Conservation (phyloP, 2,329 filamentous ascomycete species). For the Exophiala calicioides region DNA sequence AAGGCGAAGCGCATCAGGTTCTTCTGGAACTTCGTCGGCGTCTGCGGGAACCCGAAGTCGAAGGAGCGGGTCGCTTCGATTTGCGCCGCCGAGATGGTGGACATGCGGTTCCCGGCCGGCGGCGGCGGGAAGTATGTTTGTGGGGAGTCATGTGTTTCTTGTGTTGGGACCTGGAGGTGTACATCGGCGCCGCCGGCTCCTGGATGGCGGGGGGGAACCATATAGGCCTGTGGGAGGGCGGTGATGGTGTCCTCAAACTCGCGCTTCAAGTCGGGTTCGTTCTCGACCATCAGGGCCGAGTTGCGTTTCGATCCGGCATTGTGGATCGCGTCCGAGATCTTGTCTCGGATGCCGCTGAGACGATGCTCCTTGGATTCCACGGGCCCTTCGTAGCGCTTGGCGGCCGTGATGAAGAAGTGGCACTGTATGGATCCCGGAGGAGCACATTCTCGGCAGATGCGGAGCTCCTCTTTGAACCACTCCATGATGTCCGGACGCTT, state of each 20-base stretch:
- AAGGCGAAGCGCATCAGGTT: slow-evolving; percentile 89
- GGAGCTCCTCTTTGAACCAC: slow-evolving; percentile 94
- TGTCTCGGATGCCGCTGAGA: slow-evolving; percentile 69
- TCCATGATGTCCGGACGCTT: slow-evolving; percentile 92
- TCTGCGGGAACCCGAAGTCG: slow-evolving; percentile 78
- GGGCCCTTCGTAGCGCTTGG: slow-evolving; percentile 55
- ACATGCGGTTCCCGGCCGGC: slow-evolving; percentile 18
- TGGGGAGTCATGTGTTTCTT: too few relatives aligned
- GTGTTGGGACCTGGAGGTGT: too few relatives aligned
- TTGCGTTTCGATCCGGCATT: slow-evolving; percentile 84
- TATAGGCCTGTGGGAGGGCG: slow-evolving; percentile 65
- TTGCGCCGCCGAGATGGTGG: slow-evolving; percentile 25
- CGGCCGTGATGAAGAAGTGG: slow-evolving; percentile 89
- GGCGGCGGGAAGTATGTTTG: slow-evolving; percentile 26
- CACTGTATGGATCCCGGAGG: slow-evolving; percentile 86
- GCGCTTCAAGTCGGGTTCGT: slow-evolving; percentile 74
- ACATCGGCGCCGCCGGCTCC: slow-evolving; percentile 6
- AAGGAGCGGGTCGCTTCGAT: slow-evolving; percentile 49
- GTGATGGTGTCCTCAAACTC: slow-evolving; percentile 72
- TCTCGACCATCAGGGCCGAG: slow-evolving; percentile 76
- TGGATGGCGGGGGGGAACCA: slow-evolving; percentile 29
- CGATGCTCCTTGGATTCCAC: slow-evolving; percentile 49
- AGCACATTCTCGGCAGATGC: slow-evolving; percentile 86
- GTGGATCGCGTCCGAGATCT: slow-evolving; percentile 82
- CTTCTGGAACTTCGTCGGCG: slow-evolving; percentile 85